Percentiles rank a stretch among this genome's conserved stretches.
Conservation (phyloP, 2,329 filamentous ascomycete genomes). For the Dothistroma pini region DNA sequence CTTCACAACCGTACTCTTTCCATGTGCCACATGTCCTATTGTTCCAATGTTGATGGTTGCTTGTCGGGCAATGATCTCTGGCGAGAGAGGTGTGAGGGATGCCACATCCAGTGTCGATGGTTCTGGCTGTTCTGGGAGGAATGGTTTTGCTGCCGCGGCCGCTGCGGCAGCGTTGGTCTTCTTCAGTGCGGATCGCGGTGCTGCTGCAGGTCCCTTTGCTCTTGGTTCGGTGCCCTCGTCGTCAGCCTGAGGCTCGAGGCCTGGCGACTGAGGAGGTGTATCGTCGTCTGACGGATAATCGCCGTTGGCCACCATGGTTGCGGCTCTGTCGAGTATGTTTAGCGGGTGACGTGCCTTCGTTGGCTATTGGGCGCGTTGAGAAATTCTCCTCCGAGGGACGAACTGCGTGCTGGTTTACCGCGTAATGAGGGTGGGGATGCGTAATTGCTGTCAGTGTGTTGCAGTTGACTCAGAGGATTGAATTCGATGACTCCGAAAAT, state of each 20-base stretch:
- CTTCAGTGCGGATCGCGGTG: conserved; percentile 79
- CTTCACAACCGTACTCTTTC: conserved; percentile 99
- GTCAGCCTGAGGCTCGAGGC: conserved; percentile 55
- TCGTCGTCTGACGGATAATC: conserved; percentile 51
- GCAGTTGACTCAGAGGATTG: background rate
- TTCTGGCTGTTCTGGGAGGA: conserved; percentile 85
- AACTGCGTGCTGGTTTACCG: background rate
- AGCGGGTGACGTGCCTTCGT: background rate
- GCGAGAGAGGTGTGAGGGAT: conserved; percentile 76
- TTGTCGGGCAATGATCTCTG: conserved; percentile 96
- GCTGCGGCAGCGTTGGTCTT: conserved; percentile 59
- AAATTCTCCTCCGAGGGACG: no score
- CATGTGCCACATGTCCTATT: conserved; percentile 99
- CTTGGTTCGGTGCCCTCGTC: conserved; percentile 60
- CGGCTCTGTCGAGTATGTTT: conserved; percentile 18
- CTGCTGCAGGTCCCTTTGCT: conserved; percentile 58
- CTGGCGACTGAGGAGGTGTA: conserved; percentile 54
- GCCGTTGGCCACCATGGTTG: conserved; percentile 55
- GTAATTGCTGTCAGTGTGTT: background rate
- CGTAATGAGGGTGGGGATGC: background rate
- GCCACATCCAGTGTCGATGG: conserved; percentile 82
- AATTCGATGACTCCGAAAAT: background rate
- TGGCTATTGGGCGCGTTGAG: background rate
- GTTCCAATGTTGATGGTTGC: conserved; percentile 99
- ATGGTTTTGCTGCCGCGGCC: conserved; percentile 57